Percentiles rank a stretch among this genome's conserved stretches.
Evolutionary conservation across 2,329 filamentous ascomycete genomes (phyloP).

Genomic region (Stagonosporopsis vannaccii): DNA sequence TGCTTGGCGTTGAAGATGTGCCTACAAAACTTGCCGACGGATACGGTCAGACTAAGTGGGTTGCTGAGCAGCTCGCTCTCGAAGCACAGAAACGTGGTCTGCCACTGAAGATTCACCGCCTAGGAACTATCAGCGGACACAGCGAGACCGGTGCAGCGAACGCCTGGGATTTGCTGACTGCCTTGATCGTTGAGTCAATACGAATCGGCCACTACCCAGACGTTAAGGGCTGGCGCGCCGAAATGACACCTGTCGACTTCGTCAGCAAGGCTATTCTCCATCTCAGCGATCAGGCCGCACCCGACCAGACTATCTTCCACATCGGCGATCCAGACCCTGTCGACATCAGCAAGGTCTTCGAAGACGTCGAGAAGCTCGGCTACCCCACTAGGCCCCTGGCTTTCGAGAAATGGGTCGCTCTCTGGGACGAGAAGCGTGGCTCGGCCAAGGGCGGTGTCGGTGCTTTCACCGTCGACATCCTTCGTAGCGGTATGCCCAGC

Average conservation of each 20-base stretch:
- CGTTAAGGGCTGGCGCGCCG: slow-evolving; percentile 76
- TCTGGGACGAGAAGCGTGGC: slow-evolving; percentile 76
- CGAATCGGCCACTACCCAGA: slow-evolving; percentile 74
- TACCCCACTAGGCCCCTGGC: slow-evolving; percentile 71
- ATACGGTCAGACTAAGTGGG: slow-evolving; percentile 84
- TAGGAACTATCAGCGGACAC: slow-evolving; percentile 81
- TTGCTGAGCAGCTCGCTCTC: slow-evolving; percentile 75
- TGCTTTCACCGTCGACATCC: slow-evolving; percentile 78
- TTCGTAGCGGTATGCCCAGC: slow-evolving; percentile 80
- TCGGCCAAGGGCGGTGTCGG: slow-evolving; percentile 70
- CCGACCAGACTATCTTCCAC: slow-evolving; percentile 73
- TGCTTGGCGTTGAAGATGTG: slow-evolving; percentile 72
- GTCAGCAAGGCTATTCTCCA: slow-evolving; percentile 77
- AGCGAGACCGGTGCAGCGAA: slow-evolving; percentile 78
- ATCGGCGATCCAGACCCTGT: slow-evolving; percentile 76
- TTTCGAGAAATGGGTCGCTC: slow-evolving; percentile 76
- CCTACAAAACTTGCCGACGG: slow-evolving; percentile 73
- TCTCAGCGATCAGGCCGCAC: slow-evolving; percentile 69
- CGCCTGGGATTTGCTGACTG: slow-evolving; percentile 78
- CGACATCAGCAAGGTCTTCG: slow-evolving; percentile 70
- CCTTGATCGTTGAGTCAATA: slow-evolving; percentile 78
- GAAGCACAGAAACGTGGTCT: slow-evolving; percentile 74
- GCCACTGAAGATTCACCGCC: slow-evolving; percentile 74
- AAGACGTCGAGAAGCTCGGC: slow-evolving; percentile 69
- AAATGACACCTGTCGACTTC: slow-evolving; percentile 87